Evolutionary conservation across 345 rosid species (phyloP).

Genomic region (Ceriops tagal): DNA sequence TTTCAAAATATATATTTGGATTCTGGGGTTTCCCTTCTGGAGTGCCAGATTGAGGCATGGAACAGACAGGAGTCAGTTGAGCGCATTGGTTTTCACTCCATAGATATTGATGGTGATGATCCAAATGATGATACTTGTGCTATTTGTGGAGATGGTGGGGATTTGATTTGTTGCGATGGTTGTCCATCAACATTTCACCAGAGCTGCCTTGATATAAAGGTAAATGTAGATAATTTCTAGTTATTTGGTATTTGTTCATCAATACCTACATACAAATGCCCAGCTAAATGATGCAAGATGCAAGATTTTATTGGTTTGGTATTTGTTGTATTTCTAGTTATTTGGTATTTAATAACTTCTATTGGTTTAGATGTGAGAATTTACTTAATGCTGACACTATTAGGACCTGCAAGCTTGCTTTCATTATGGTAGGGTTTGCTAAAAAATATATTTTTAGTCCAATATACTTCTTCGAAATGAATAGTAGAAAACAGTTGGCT

Average conservation of each 20-base stretch:
- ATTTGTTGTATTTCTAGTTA: too few relatives aligned
- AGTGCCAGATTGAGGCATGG: slow-evolving; percentile 36
- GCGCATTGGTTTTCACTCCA: slow-evolving; percentile 23
- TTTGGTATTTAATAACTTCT: too few relatives aligned
- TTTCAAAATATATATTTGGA: slow-evolving; percentile 37
- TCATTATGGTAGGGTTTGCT: too few relatives aligned
- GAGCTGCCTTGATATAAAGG: slow-evolving; percentile 32
- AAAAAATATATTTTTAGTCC: too few relatives aligned
- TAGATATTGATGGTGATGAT: slow-evolving; percentile 27
- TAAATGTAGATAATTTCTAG: not conserved
- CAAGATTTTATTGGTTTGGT: not conserved
- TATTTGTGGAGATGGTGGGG: slow-evolving; percentile 35
- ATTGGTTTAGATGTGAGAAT: too few relatives aligned
- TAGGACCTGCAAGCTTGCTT: too few relatives aligned
- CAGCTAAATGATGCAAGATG: not conserved
- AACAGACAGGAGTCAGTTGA: slow-evolving; percentile 23
- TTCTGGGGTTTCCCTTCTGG: slow-evolving; percentile 31
- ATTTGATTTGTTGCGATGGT: slow-evolving; percentile 34
- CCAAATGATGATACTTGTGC: slow-evolving; percentile 36
- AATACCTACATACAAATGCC: not conserved
- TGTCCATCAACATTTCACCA: slow-evolving; percentile 35
- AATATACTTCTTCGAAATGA: too few relatives aligned
- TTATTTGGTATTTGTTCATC: not conserved
- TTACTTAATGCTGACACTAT: too few relatives aligned
- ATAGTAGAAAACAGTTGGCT: too few relatives aligned